A percentile compares a stretch with the other conserved stretches of the same genome.
Evolutionary conservation across 257 asterid genomes (phyloP).

Genomic region (Dorcoceras hygrometricum): DNA sequence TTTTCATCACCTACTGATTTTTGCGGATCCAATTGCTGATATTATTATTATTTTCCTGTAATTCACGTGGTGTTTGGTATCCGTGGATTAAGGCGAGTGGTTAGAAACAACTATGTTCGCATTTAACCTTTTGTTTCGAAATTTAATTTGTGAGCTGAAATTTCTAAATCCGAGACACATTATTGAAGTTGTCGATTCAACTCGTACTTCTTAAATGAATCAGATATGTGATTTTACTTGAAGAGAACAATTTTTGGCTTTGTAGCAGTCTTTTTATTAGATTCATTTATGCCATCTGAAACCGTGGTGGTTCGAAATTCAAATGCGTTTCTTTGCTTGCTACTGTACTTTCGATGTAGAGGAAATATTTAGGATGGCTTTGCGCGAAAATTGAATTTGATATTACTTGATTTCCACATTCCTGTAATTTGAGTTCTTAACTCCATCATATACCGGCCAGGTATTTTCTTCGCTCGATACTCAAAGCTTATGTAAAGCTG

Average conservation of each 20-base stretch:
- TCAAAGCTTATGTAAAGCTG: constrained; percentile 66
- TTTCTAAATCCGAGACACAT: not conserved
- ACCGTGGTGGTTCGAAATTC: not conserved
- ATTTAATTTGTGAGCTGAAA: constrained; percentile 5
- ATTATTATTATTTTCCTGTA: not conserved
- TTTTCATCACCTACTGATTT: not conserved
- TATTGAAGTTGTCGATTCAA: not conserved
- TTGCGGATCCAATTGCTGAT: not conserved
- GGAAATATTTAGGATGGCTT: constrained; percentile 1
- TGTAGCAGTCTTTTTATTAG: not conserved
- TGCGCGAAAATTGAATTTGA: not conserved
- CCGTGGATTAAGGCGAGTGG: not conserved
- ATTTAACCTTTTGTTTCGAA: not conserved
- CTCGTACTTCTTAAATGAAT: not conserved
- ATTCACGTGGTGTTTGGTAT: constrained; percentile 1
- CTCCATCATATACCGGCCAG: constrained; percentile 35
- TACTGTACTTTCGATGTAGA: constrained; percentile 4
- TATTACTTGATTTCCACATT: not conserved
- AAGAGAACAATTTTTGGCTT: not conserved
- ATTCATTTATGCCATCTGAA: not conserved
- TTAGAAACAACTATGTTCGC: not conserved
- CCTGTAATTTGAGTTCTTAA: constrained; percentile 19
- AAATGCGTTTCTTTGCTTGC: not conserved
- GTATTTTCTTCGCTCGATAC: constrained; percentile 77
- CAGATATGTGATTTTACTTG: constrained; percentile 4